These are phyloP conservation scores for Clitoria ternatea DNA, from an alignment of 306 rosid species.

Conservation along the genomic window DNA sequence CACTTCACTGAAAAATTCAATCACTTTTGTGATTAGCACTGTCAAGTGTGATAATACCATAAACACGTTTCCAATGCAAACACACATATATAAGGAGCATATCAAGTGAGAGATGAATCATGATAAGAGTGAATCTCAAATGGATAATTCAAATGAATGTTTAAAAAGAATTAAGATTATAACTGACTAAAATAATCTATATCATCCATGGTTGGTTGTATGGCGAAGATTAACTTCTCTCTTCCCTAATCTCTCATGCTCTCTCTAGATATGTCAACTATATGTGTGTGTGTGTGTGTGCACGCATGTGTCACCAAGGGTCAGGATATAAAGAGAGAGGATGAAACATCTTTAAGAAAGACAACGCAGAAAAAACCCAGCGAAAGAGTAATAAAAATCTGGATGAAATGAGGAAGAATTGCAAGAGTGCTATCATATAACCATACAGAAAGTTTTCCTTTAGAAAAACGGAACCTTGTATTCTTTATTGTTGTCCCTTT, in stretches of 20 bases:
- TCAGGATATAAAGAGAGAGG: not conserved
- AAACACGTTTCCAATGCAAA: not conserved
- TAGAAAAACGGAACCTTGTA: not conserved
- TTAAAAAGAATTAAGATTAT: too few relatives aligned
- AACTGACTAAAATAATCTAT: too few relatives aligned
- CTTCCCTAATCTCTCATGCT: too few relatives aligned
- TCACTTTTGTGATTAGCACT: slow-evolving; percentile 19
- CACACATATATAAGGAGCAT: too few relatives aligned
- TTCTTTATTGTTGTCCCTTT: not conserved
- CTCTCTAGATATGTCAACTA: too few relatives aligned
- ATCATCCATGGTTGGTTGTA: too few relatives aligned
- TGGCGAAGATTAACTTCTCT: too few relatives aligned
- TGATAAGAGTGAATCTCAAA: too few relatives aligned
- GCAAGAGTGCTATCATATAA: not conserved
- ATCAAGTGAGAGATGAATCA: too few relatives aligned
- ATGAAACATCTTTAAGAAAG: not conserved
- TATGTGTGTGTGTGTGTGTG: too few relatives aligned
- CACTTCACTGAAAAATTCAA: slow-evolving; percentile 72
- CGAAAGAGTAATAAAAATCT: not conserved
- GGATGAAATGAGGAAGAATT: not conserved
- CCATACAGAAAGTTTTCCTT: not conserved
- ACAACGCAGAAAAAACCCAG: not conserved
- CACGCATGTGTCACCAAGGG: too few relatives aligned
- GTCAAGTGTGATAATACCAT: slow-evolving; percentile 17
- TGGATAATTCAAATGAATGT: too few relatives aligned